A percentile compares a stretch with the other conserved stretches of the same genome.
Evolutionary conservation across 129 eudicot genomes (phyloP).

Genomic region (Artemisia tridentata): DNA sequence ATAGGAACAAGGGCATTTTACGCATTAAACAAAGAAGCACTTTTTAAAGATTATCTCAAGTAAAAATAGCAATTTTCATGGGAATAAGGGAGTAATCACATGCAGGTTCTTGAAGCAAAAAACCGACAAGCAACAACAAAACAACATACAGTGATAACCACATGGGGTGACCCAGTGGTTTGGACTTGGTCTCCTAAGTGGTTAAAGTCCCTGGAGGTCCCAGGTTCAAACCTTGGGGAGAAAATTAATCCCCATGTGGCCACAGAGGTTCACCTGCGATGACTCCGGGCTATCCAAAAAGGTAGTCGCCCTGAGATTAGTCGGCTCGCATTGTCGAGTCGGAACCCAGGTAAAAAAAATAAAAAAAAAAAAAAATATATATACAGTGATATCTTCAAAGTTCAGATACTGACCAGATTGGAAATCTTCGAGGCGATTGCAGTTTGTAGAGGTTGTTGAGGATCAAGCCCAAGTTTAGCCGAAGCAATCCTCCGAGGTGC

Average conservation of each 20-base stretch:
- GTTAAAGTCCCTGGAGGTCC: too few relatives aligned
- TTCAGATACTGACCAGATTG: conserved; percentile 58
- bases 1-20: not conserved
- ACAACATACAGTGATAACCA: not conserved
- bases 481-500: conserved; percentile 59
- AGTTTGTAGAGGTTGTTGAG: conserved; percentile 85
- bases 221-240: too few relatives aligned
- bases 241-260: too few relatives aligned
- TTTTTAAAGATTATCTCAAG: not conserved
- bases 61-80: conserved; percentile 1
- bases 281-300: too few relatives aligned
- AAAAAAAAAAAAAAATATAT: too few relatives aligned
- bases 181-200: too few relatives aligned
- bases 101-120: not conserved
- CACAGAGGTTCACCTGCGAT: too few relatives aligned
- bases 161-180: too few relatives aligned
- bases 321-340: too few relatives aligned
- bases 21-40: conserved; percentile 9
- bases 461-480: conserved; percentile 85
- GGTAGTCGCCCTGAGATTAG: too few relatives aligned
- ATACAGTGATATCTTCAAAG: too few relatives aligned
- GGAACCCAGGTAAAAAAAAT: too few relatives aligned
- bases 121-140: not conserved
- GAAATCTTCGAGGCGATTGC: conserved; percentile 84
- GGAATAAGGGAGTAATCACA: not conserved